phyloP scores from a whole-genome alignment of 2,329 filamentous ascomycete genomes.

The Thermomyces lanuginosus region DNA sequence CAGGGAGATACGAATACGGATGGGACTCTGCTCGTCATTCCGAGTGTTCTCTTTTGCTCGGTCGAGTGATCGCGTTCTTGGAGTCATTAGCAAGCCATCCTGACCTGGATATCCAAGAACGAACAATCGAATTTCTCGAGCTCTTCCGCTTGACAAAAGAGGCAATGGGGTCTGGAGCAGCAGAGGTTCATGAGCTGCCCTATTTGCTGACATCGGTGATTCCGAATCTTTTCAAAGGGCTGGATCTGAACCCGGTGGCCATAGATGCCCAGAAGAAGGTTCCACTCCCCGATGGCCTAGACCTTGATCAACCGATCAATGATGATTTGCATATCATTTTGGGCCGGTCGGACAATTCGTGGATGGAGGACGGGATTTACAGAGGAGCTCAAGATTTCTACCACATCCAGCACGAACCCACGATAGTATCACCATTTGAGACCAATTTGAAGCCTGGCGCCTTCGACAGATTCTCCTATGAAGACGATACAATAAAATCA shows the following conservation, averaged over 20 bases:
- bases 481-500: constrained; percentile 11
- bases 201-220: constrained; percentile 80
- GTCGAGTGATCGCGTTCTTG: constrained; percentile 63
- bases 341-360: constrained; percentile 35
- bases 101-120: constrained; percentile 83
- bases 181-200: constrained; percentile 44
- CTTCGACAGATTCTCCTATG: constrained; percentile 19
- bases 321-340: constrained; percentile 53
- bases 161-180: constrained; percentile 33
- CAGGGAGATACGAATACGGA: constrained; percentile 41
- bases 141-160: constrained; percentile 75
- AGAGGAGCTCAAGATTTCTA: constrained; percentile 24
- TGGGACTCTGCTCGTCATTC: constrained; percentile 65
- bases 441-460: constrained; percentile 1
- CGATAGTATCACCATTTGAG: constrained; percentile 1
- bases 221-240: constrained; percentile 67
- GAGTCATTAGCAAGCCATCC: constrained; percentile 69
- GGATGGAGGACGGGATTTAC: constrained; percentile 34
- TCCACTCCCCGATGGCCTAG: constrained; percentile 56
- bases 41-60: constrained; percentile 59
- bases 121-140: constrained; percentile 82
- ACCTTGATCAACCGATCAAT: constrained; percentile 72
- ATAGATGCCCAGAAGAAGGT: constrained; percentile 70
- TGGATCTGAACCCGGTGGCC: constrained; percentile 86
- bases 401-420: constrained; percentile 12